A percentile compares a stretch with the other conserved stretches of the same genome.
These are phyloP conservation scores for Fremontodendron californicum DNA, from an alignment of 345 rosid genomes.

Conservation along the genomic window DNA sequence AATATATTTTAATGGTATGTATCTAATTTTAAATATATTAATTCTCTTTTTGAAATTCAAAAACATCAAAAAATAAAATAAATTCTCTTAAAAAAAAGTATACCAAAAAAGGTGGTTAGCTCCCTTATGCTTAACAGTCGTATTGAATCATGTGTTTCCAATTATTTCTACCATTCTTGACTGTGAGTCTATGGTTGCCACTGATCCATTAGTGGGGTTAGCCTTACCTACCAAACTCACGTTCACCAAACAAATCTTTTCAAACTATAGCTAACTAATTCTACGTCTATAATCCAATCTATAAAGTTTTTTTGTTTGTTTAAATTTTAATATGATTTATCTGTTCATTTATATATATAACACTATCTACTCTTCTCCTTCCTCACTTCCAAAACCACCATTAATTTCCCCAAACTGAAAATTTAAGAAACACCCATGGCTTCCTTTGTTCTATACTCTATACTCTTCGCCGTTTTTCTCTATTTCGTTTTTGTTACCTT, in stretches of 20 bases:
- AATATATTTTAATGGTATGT: no score
- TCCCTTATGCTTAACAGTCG: not conserved
- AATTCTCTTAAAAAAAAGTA: no score
- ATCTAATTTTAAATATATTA: no score
- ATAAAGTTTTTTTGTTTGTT: not conserved
- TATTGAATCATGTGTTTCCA: no score
- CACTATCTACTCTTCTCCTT: not conserved
- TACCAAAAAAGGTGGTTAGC: not conserved
- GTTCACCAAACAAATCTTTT: not conserved
- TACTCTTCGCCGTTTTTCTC: slow-evolving; percentile 16
- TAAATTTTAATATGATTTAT: not conserved
- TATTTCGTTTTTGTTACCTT: slow-evolving; percentile 28
- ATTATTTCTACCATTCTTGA: not conserved
- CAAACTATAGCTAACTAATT: not conserved
- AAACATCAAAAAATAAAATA: no score
- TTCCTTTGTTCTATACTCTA: slow-evolving; percentile 5
- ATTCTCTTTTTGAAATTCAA: no score
- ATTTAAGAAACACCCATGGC: not conserved
- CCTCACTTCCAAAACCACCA: not conserved
- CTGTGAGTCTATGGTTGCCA: not conserved
- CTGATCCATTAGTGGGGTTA: not conserved
- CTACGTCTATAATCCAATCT: not conserved
- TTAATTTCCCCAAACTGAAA: not conserved
- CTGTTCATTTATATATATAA: not conserved
- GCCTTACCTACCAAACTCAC: not conserved